Conservation (phyloP, 2,329 filamentous ascomycete genomes). For the Pseudocercospora cruenta region DNA sequence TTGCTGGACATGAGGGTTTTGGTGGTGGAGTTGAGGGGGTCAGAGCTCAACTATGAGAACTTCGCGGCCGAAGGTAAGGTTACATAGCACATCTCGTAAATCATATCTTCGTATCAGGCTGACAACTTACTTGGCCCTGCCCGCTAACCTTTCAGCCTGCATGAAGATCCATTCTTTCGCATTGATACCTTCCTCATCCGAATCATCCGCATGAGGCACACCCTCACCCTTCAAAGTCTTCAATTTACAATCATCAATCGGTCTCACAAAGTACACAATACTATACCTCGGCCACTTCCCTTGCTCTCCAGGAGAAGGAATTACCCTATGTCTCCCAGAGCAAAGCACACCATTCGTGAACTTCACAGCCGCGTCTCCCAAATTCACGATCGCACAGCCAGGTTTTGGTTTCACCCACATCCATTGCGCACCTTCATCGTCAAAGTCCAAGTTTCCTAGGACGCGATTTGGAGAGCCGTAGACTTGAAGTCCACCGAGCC, state of each 20-base stretch:
- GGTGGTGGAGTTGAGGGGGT: neutral
- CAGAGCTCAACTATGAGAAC: neutral
- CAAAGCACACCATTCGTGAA: conserved; percentile 50
- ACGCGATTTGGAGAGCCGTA: conserved; percentile 30
- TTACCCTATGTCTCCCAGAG: conserved; percentile 54
- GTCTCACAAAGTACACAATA: conserved; percentile 60
- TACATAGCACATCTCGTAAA: neutral
- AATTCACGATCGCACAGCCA: conserved; percentile 50
- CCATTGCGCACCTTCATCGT: conserved; percentile 46
- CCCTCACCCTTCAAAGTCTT: conserved; percentile 42
- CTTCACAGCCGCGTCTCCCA: conserved; percentile 53
- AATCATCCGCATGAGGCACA: conserved; percentile 34
- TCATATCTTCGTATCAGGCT: neutral
- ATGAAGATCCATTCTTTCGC: conserved; percentile 49
- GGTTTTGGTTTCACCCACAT: conserved; percentile 58
- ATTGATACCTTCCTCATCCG: conserved; percentile 41
- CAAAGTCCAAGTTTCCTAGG: conserved; percentile 26
- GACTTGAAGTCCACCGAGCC: conserved; percentile 59
- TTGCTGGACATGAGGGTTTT: neutral
- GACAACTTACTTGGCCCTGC: neutral
- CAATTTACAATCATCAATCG: conserved; percentile 52
- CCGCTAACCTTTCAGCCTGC: conserved; percentile 42
- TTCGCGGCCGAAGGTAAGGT: no score
- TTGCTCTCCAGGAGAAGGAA: conserved; percentile 55
- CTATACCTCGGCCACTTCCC: conserved; percentile 53